Conservation (phyloP, 495 filamentous ascomycete species). For the Aspergillus kassunensis region DNA sequence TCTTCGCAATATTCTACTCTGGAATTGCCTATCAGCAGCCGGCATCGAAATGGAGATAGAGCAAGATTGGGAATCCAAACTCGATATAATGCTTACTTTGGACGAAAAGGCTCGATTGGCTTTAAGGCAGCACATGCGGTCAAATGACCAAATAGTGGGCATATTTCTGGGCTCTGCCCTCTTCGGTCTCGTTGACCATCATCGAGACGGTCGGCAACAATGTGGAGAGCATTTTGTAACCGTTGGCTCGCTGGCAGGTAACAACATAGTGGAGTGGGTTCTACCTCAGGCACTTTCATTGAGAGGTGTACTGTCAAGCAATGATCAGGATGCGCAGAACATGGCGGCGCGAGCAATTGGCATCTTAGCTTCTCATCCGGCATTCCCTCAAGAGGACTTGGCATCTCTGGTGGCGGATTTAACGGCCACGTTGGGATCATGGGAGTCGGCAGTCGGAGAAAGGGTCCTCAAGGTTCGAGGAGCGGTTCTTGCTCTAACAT, state of each 20-base stretch:
- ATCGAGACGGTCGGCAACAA: constrained; percentile 44
- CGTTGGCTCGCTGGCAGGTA: constrained; percentile 59
- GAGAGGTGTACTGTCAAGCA: constrained; percentile 59
- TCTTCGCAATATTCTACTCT: constrained; percentile 68
- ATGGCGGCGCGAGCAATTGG: constrained; percentile 70
- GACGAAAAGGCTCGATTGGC: constrained; percentile 56
- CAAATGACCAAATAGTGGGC: constrained; percentile 25
- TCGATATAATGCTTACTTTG: constrained; percentile 65
- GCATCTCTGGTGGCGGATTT: constrained; percentile 39
- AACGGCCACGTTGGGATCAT: constrained; percentile 36
- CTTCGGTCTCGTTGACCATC: constrained; percentile 52
- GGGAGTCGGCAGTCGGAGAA: constrained; percentile 58
- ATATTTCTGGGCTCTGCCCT: constrained; percentile 53
- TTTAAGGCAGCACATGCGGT: constrained; percentile 50
- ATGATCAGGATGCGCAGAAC: constrained; percentile 59
- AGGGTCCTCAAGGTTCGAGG: constrained; percentile 59
- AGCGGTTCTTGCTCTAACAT: constrained; percentile 53
- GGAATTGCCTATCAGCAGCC: constrained; percentile 59
- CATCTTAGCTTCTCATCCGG: constrained; percentile 66
- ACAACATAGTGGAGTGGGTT: constrained; percentile 47
- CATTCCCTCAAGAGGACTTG: constrained; percentile 33
- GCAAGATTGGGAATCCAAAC: constrained; percentile 78
- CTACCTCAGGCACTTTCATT: constrained; percentile 46
- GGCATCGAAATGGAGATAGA: constrained; percentile 54
- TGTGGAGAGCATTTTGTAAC: constrained; percentile 62